Evolutionary conservation across 1,139 yeast genomes (phyloP).

Genomic region (Pichiaceae sp.): DNA sequence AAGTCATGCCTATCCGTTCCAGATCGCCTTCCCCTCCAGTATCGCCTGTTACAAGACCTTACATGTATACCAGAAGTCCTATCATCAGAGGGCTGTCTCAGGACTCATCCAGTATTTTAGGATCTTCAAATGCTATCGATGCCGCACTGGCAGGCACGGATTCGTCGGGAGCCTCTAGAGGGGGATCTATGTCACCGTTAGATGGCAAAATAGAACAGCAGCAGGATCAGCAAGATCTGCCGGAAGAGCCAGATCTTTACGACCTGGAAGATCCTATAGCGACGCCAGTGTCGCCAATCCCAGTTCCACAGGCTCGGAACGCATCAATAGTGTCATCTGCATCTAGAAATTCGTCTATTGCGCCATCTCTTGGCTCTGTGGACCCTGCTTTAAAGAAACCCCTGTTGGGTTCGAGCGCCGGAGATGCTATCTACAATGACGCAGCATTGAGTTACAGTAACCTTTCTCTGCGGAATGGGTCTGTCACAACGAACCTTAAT

Average conservation of each 20-base stretch:
- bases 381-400: not conserved
- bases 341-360: not conserved
- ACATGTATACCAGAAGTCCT: not conserved
- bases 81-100: not conserved
- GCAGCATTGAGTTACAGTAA: not conserved
- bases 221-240: not conserved
- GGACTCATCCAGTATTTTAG: not conserved
- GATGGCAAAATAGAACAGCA: too few relatives aligned
- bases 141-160: constrained; percentile 8
- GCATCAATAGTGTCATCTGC: too few relatives aligned
- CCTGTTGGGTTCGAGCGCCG: not conserved
- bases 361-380: not conserved
- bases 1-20: constrained; percentile 23
- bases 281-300: not conserved
- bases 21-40: constrained; percentile 3
- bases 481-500: constrained; percentile 1
- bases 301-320: too few relatives aligned
- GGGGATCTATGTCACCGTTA: not conserved
- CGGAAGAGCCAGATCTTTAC: not conserved
- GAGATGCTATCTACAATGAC: not conserved
- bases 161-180: not conserved
- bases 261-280: not conserved
- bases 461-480: constrained; percentile 1
- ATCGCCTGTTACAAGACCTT: not conserved
- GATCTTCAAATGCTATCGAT: constrained; percentile 16